A percentile compares a stretch with the other conserved stretches of the same genome.
Conservation (phyloP, 345 rosid genomes). For the Rhodomyrtus tomentosa region DNA sequence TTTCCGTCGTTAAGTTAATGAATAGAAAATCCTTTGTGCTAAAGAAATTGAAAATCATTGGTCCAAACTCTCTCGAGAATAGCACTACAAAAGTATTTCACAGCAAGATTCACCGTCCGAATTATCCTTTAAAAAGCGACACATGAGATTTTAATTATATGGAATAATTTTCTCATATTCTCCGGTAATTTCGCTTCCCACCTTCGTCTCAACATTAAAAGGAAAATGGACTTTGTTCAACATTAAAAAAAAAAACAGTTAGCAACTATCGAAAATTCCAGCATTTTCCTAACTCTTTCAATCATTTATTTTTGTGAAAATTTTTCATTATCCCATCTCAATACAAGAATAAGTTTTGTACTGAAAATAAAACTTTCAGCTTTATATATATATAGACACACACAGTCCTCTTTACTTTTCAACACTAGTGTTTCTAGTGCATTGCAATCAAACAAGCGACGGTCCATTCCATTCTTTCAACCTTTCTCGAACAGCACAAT, state of each 20-base stretch:
- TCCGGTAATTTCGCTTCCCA: neutral
- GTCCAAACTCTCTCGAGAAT: neutral
- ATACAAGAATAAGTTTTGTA: too few relatives aligned
- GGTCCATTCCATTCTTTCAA: neutral
- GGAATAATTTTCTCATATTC: too few relatives aligned
- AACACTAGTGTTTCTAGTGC: neutral
- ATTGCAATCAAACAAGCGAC: neutral
- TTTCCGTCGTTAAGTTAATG: neutral
- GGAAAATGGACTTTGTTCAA: neutral
- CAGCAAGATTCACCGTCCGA: too few relatives aligned
- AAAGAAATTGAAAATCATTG: neutral
- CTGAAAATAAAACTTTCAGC: too few relatives aligned
- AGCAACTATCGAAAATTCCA: neutral
- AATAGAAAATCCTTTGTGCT: neutral
- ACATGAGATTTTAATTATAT: neutral
- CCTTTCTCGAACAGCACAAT: neutral
- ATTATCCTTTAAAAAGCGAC: neutral
- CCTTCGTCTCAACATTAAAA: neutral
- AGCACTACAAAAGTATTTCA: neutral
- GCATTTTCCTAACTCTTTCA: neutral
- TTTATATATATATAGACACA: too few relatives aligned
- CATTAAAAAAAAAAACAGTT: neutral
- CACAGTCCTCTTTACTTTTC: too few relatives aligned
- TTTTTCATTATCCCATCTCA: too few relatives aligned
- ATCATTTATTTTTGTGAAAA: too few relatives aligned